Percentiles rank a stretch among this genome's conserved stretches.
Conservation (phyloP, 1,284 basidiomycete species). For the Ustilago loliicola region DNA sequence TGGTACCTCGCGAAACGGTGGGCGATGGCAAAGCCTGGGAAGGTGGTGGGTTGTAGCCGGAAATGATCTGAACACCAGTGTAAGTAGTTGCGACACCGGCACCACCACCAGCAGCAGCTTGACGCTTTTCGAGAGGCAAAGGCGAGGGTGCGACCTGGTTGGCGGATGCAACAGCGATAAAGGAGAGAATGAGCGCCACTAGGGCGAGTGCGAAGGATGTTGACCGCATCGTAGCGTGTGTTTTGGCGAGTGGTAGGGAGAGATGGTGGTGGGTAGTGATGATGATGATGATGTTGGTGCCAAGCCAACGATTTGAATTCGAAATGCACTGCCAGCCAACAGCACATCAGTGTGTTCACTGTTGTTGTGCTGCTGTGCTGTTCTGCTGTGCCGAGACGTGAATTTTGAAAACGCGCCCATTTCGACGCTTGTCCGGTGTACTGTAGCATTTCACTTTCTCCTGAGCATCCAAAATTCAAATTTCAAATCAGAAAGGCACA, state of each 20-base stretch:
- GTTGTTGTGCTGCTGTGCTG: not conserved
- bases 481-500: not conserved
- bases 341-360: not conserved
- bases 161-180: slow-evolving; percentile 36
- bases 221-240: slow-evolving; percentile 29
- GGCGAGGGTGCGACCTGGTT: slow-evolving; percentile 3
- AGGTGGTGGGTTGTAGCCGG: slow-evolving; percentile 57
- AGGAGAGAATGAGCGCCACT: slow-evolving; percentile 39
- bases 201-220: slow-evolving; percentile 29
- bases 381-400: not conserved
- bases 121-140: slow-evolving; percentile 14
- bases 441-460: slow-evolving; percentile 4
- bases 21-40: slow-evolving; percentile 33
- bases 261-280: not conserved
- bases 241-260: not conserved
- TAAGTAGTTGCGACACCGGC: slow-evolving; percentile 49
- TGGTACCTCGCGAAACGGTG: slow-evolving; percentile 47
- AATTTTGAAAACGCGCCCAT: not conserved
- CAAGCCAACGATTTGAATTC: not conserved
- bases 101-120: slow-evolving; percentile 59
- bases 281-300: slow-evolving; percentile 13
- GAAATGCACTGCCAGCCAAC: slow-evolving; percentile 4
- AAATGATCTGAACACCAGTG: slow-evolving; percentile 55
- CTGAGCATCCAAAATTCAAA: slow-evolving; percentile 5
- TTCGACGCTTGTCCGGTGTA: slow-evolving; percentile 8